Conservation (phyloP, 768 basidiomycete genomes). For the Gautieria morchelliformis region DNA sequence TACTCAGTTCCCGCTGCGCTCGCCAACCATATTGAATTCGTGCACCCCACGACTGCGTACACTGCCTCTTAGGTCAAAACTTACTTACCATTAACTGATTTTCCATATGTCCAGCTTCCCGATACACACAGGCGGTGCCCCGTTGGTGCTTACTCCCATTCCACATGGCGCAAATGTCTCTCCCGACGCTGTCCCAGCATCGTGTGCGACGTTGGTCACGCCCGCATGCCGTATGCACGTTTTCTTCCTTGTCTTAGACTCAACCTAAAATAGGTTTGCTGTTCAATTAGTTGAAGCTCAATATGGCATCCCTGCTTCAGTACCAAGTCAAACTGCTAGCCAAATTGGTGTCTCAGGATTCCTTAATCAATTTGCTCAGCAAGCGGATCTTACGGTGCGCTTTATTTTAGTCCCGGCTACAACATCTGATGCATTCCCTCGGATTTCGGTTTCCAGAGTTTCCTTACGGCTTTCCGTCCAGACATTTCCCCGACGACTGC, state of each 20-base stretch:
- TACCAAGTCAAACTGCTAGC: neutral
- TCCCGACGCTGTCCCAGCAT: conserved; percentile 14
- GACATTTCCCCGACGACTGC: conserved; percentile 15
- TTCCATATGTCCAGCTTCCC: neutral
- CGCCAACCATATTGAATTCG: conserved; percentile 16
- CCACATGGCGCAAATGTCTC: neutral
- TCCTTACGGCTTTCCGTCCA: conserved; percentile 16
- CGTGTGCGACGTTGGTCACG: conserved; percentile 17
- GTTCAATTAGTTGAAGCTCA: neutral
- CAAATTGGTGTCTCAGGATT: conserved; percentile 12
- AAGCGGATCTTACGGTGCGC: conserved; percentile 14
- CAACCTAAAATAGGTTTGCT: neutral
- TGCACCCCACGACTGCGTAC: conserved; percentile 23
- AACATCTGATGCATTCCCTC: neutral
- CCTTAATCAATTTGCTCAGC: conserved; percentile 22
- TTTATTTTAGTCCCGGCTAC: neutral
- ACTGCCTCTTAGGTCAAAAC: conserved; percentile 14
- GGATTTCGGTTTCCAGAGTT: conserved; percentile 12
- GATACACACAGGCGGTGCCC: neutral
- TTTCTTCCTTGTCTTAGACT: neutral
- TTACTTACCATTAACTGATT: conserved; percentile 11
- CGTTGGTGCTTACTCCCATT: neutral
- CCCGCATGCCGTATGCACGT: conserved; percentile 16
- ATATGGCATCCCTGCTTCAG: conserved; percentile 6
- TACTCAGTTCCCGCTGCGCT: conserved; percentile 20